phyloP scores from a whole-genome alignment of 1,284 basidiomycete genomes.

The Cutaneotrichosporon cutaneum region DNA sequence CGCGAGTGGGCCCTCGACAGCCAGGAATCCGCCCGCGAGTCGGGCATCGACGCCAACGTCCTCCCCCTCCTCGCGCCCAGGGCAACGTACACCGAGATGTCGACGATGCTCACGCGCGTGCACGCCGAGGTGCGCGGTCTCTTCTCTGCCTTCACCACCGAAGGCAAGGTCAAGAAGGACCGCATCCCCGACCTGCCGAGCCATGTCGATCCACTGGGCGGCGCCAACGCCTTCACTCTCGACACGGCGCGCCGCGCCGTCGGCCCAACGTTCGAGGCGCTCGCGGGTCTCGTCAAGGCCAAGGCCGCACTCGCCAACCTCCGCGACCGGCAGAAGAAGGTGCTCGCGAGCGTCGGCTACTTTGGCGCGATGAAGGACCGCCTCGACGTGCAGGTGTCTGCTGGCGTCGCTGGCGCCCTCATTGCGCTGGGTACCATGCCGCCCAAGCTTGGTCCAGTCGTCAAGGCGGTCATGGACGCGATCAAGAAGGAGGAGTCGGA shows the following conservation, averaged over 20 bases:
- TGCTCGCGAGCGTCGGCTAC: constrained; percentile 74
- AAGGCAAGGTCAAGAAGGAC: constrained; percentile 79
- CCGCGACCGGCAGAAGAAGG: constrained; percentile 71
- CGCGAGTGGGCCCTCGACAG: constrained; percentile 79
- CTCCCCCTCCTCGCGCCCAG: constrained; percentile 76
- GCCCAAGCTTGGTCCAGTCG: constrained; percentile 91
- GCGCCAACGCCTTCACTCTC: constrained; percentile 73
- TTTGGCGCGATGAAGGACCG: constrained; percentile 81
- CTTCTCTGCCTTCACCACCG: constrained; percentile 73
- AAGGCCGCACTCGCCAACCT: constrained; percentile 75
- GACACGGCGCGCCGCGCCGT: constrained; percentile 73
- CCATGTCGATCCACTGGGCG: constrained; percentile 67
- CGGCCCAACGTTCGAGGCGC: constrained; percentile 67
- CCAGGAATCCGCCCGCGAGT: constrained; percentile 61
- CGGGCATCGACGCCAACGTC: constrained; percentile 61
- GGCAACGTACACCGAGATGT: constrained; percentile 88
- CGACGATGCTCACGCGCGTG: constrained; percentile 73
- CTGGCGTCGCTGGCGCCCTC: constrained; percentile 86
- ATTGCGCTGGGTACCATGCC: constrained; percentile 81
- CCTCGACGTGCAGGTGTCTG: constrained; percentile 82
- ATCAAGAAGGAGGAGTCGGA: constrained; percentile 94
- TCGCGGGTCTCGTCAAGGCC: constrained; percentile 62
- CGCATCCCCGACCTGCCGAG: constrained; percentile 76
- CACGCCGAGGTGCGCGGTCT: constrained; percentile 77
- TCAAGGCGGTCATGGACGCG: constrained; percentile 96